These are phyloP conservation scores for Vigna trinervia DNA, from an alignment of 306 rosid genomes.

Conservation along the genomic window DNA sequence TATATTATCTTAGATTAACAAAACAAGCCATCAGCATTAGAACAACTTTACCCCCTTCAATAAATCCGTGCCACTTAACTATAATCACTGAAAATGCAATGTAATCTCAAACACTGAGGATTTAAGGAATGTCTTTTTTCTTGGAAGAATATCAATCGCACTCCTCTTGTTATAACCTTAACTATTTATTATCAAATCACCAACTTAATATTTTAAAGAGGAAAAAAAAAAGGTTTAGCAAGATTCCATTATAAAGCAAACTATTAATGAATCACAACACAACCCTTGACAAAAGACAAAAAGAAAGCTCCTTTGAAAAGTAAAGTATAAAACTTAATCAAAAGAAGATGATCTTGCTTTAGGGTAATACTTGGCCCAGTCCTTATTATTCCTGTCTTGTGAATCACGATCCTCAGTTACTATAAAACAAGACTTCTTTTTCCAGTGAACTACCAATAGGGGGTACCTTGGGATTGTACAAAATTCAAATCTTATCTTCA, in stretches of 20 bases:
- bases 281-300: not conserved
- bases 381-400: not conserved
- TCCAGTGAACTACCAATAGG: not conserved
- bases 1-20: too few relatives aligned
- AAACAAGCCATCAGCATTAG: not conserved
- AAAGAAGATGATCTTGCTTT: constrained; percentile 3
- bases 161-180: not conserved
- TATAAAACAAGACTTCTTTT: not conserved
- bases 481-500: constrained; percentile 20
- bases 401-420: constrained; percentile 2
- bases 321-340: not conserved
- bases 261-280: not conserved
- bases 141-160: not conserved
- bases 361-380: not conserved
- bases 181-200: not conserved
- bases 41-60: not conserved
- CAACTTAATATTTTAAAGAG: not conserved
- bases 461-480: constrained; percentile 31
- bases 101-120: not conserved
- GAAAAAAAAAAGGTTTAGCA: not conserved
- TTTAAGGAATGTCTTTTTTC: not conserved
- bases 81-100: not conserved
- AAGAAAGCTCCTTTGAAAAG: not conserved
- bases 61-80: not conserved
- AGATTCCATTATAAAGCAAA: not conserved